Conservation (phyloP, 75 land plant species). For the Picea glauca region DNA sequence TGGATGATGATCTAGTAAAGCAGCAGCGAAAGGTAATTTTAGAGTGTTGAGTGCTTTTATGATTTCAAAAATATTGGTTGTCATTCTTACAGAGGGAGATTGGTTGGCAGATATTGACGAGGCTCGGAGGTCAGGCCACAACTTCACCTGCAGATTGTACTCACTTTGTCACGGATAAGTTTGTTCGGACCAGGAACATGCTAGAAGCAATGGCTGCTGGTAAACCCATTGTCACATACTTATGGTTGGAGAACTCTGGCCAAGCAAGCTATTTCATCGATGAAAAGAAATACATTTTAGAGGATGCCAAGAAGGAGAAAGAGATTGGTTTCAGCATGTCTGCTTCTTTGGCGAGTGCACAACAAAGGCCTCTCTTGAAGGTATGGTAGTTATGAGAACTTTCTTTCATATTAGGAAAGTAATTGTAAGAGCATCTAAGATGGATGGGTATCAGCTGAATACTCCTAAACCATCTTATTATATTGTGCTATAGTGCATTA, state of each 20-base stretch:
- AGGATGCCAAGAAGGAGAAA: conserved; percentile 85
- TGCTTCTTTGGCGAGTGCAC: conserved; percentile 63
- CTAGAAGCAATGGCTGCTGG: conserved; percentile 85
- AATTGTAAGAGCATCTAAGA: not conserved
- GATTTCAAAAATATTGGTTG: not conserved
- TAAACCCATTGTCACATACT: conserved; percentile 74
- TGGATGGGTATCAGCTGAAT: not conserved
- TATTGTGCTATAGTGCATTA: not conserved
- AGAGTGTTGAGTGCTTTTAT: conserved; percentile 3
- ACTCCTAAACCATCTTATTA: not conserved
- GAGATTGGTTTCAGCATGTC: conserved; percentile 91
- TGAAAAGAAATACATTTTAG: conserved; percentile 70
- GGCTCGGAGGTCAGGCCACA: conserved; percentile 49
- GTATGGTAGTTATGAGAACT: conserved; percentile 21
- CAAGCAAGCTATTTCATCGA: conserved; percentile 71
- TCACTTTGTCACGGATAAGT: conserved; percentile 84
- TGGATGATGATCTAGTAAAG: conserved; percentile 59
- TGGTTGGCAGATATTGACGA: conserved; percentile 58
- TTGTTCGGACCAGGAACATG: conserved; percentile 93
- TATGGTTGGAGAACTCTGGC: conserved; percentile 88
- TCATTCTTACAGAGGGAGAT: conserved; percentile 1
- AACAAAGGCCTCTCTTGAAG: conserved; percentile 68
- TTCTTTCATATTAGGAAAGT: not conserved
- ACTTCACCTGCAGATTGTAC: conserved; percentile 71
- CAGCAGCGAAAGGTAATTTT: conserved; percentile 77